Percentiles rank a stretch among this genome's conserved stretches.
Evolutionary conservation across 1,284 basidiomycete genomes (phyloP).

Genomic region (Puccinia polysora): DNA sequence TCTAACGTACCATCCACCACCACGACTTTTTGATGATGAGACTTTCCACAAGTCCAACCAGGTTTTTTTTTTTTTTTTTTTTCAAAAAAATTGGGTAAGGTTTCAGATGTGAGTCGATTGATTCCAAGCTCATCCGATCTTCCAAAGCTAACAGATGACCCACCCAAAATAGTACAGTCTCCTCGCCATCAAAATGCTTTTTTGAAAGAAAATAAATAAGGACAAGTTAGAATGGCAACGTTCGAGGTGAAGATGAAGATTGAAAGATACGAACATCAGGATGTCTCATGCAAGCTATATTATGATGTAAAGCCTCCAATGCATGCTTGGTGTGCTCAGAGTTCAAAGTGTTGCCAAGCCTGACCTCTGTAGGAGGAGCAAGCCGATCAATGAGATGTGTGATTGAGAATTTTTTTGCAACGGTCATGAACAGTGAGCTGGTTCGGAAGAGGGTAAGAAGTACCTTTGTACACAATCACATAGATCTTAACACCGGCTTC

Average conservation of each 20-base stretch:
- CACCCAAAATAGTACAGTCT: constrained; percentile 59
- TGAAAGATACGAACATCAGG: constrained; percentile 46
- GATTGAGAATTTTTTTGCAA: constrained; percentile 5
- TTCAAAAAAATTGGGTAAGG: too few species aligned
- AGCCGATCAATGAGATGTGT: background rate
- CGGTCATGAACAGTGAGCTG: constrained; percentile 65
- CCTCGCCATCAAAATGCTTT: constrained; percentile 69
- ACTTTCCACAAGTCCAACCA: too few species aligned
- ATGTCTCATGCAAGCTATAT: constrained; percentile 69
- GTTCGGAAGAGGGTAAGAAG: constrained; percentile 58
- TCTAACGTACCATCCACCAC: constrained; percentile 20
- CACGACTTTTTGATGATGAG: constrained; percentile 68
- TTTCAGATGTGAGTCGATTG: too few species aligned
- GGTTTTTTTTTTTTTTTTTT: too few species aligned
- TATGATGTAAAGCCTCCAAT: constrained; percentile 74
- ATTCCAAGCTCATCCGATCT: too few species aligned
- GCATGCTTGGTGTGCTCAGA: constrained; percentile 64
- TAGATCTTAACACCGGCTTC: constrained; percentile 82
- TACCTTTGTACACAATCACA: constrained; percentile 61
- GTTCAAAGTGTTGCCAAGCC: constrained; percentile 79
- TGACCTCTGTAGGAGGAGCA: constrained; percentile 59
- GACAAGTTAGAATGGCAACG: background rate
- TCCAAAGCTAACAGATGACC: background rate
- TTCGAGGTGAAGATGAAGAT: background rate
- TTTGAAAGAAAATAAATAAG: background rate